Percentiles rank a stretch among this genome's conserved stretches.
phyloP scores from a whole-genome alignment of 768 basidiomycete genomes.

The Tulasnella sp. region DNA sequence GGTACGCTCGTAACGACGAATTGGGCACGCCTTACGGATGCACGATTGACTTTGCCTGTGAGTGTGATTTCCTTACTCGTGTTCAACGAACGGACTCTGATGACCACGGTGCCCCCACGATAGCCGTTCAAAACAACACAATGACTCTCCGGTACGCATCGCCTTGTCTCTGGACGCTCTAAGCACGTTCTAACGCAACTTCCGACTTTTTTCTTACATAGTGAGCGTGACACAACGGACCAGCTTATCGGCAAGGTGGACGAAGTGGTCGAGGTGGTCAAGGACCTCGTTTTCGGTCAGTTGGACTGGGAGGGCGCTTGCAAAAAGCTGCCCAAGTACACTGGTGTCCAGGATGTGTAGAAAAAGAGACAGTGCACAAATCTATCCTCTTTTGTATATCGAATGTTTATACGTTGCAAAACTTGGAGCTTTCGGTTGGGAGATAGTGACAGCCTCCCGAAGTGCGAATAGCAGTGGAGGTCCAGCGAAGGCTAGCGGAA shows the following conservation, averaged over 20 bases:
- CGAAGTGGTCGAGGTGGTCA: conserved; percentile 77
- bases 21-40: conserved; percentile 96
- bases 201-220: conserved; percentile 37
- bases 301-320: conserved; percentile 78
- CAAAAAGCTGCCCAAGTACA: conserved; percentile 67
- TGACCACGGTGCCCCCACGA: neutral
- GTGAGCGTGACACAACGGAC: conserved; percentile 91
- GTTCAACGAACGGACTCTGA: neutral
- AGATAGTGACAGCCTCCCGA: neutral
- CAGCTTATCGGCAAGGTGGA: conserved; percentile 90
- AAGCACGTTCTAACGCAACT: neutral
- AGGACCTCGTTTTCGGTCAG: conserved; percentile 68
- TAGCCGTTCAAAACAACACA: conserved; percentile 87
- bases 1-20: conserved; percentile 97
- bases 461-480: neutral
- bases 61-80: conserved; percentile 35
- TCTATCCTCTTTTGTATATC: neutral
- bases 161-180: neutral
- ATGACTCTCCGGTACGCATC: conserved; percentile 82
- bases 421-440: neutral
- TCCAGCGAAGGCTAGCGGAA: no score
- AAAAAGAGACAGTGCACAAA: neutral
- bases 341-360: conserved; percentile 78
- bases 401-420: neutral
- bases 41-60: conserved; percentile 92